phyloP scores from a whole-genome alignment of 2,329 filamentous ascomycete species.

The Celoporthe dispersa region DNA sequence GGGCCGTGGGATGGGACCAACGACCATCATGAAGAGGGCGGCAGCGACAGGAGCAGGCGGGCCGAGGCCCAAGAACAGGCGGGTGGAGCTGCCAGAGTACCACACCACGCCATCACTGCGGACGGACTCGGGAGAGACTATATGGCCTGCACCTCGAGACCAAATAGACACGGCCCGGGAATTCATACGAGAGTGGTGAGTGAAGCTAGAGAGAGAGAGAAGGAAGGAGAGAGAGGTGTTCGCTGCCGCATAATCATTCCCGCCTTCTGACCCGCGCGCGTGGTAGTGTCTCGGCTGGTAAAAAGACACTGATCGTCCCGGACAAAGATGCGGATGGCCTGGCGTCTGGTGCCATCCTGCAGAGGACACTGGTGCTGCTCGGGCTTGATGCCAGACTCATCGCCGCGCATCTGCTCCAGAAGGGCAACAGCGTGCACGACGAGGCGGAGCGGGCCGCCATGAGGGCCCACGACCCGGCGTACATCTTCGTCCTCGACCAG shows the following conservation, averaged over 20 bases:
- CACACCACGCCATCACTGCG: constrained; percentile 46
- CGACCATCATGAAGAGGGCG: constrained; percentile 22
- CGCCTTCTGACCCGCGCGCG: background rate
- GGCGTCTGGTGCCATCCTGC: constrained; percentile 65
- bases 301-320: constrained; percentile 64
- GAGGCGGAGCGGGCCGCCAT: constrained; percentile 57
- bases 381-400: constrained; percentile 59
- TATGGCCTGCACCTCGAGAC: constrained; percentile 65
- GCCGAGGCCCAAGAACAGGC: constrained; percentile 35
- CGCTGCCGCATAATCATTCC: background rate
- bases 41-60: background rate
- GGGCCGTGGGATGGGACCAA: background rate
- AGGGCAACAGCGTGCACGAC: constrained; percentile 63
- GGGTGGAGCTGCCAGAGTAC: constrained; percentile 46
- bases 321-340: constrained; percentile 74
- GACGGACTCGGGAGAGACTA: constrained; percentile 50
- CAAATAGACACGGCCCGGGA: constrained; percentile 59
- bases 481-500: constrained; percentile 69
- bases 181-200: constrained; percentile 63
- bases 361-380: constrained; percentile 61
- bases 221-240: background rate
- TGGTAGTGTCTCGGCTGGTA: constrained; percentile 52
- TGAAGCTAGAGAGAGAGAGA: background rate
- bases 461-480: constrained; percentile 53
- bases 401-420: constrained; percentile 61